Conservation (phyloP, 2,329 filamentous ascomycete genomes). For the Aspergillus terreus region DNA sequence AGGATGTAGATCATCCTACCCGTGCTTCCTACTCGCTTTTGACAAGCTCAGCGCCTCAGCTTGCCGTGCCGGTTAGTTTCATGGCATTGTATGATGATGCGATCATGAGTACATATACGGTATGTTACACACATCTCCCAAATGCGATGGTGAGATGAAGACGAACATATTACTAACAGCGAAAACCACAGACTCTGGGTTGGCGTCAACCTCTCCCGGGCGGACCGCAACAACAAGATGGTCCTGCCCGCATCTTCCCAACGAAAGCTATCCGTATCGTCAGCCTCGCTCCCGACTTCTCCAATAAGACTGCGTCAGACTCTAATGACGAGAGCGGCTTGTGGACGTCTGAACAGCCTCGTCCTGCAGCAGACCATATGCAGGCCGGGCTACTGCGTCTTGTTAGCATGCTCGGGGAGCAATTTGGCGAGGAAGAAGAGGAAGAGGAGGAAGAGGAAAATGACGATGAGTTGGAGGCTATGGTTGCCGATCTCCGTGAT, state of each 20-base stretch:
- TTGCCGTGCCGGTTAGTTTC: slow-evolving; percentile 45
- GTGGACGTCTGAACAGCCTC: slow-evolving; percentile 5
- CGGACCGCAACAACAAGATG: slow-evolving; percentile 17
- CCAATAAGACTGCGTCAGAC: slow-evolving; percentile 2
- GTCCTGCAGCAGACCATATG: slow-evolving; percentile 13
- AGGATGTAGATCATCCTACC: slow-evolving; percentile 14
- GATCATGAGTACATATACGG: slow-evolving; percentile 45
- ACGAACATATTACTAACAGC: too few relatives aligned
- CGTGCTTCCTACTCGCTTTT: slow-evolving; percentile 31
- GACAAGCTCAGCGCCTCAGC: slow-evolving; percentile 35
- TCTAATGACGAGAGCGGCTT: slow-evolving; percentile 2
- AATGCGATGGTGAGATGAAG: too few relatives aligned
- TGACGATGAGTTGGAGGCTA: neutral
- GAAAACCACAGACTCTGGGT: slow-evolving; percentile 24
- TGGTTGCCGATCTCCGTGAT: neutral
- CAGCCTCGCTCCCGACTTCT: slow-evolving; percentile 32
- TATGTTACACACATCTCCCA: slow-evolving; percentile 13
- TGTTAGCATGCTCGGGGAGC: slow-evolving; percentile 24
- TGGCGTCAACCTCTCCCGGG: slow-evolving; percentile 24
- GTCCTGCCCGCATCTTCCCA: slow-evolving; percentile 31
- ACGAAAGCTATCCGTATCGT: slow-evolving; percentile 41
- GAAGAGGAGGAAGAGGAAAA: slow-evolving; percentile 1
- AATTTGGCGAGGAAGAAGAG: slow-evolving; percentile 13
- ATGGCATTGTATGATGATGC: slow-evolving; percentile 48
- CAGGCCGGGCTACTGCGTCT: slow-evolving; percentile 22